Evolutionary conservation across 352 stramenopile species (phyloP), one percentile per base, ranked within the genome.

Genomic region (Lagenidium sp.): DNA sequence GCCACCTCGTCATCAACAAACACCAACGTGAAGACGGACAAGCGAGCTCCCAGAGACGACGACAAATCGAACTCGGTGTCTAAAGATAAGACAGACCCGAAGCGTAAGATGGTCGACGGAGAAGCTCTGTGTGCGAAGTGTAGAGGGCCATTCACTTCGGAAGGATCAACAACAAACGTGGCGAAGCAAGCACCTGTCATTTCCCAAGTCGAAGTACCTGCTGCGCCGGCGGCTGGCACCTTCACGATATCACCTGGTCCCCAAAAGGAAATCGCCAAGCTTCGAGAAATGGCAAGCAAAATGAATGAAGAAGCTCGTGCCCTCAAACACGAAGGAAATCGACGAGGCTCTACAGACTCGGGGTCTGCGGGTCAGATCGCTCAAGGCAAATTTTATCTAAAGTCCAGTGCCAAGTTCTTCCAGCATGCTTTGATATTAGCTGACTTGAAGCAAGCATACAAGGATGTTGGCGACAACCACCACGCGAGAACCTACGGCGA

Each of bases 311-410:
- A 88, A 47, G 78, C 78, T 29, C 58, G 75, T 25, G 67, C 61
- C 44, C 60, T 94, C 3, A 94, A 94, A 46, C 81, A 94, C 50
- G 74, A 89, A 50, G 81, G 81, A 20, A 87, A 94, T 37, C 66
- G 60, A 3, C 63, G 59, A 12, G 80, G 80, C 10, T 28, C 53
- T 16, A 60, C 57, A 0, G 68, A 89, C 25, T 35, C 61, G 4
- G 68, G 68, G 0, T 39, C 46, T 11, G 44, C 47, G 35, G 74
- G 63, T 0, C 66, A 87, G 44, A 48, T 80, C 21, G 80, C 74
- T 12, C 68, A 85, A 47, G 81, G 56, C 8, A 77, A 76, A 41
- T 87, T 65, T 44, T 94, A 88, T 39, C 63, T 94, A 34, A 69
- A 65, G 11, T 84, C 78, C 4, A 78, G 75, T 23, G 70, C 63